Evolutionary conservation across 805 yeast species (phyloP).

Genomic region (Hanseniaspora meyeri): DNA sequence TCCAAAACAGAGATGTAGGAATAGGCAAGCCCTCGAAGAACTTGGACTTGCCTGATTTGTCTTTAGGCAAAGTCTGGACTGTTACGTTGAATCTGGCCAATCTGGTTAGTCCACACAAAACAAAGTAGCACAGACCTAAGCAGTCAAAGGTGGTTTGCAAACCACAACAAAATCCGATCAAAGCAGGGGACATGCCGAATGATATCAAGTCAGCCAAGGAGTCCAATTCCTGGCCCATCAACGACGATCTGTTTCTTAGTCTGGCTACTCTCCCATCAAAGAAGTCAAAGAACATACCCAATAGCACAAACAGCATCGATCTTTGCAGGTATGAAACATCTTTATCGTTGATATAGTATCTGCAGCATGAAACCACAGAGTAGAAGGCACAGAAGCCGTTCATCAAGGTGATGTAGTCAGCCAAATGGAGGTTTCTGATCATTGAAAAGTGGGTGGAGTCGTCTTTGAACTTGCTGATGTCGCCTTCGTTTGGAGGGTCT

Average conservation of each 20-base stretch:
- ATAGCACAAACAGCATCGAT: constrained; percentile 77
- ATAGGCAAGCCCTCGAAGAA: constrained; percentile 95
- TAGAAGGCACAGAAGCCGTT: constrained; percentile 92
- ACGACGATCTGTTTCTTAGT: constrained; percentile 75
- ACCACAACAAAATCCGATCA: constrained; percentile 84
- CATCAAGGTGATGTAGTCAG: constrained; percentile 87
- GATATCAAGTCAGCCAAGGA: constrained; percentile 90
- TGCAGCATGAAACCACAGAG: constrained; percentile 71
- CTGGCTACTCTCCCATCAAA: constrained; percentile 97
- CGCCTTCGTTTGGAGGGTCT: constrained; percentile 66
- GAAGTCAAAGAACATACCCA: constrained; percentile 90
- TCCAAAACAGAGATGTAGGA: constrained; percentile 73
- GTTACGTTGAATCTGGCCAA: constrained; percentile 93
- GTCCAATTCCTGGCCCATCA: constrained; percentile 96
- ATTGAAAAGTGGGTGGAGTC: constrained; percentile 80
- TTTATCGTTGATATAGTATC: constrained; percentile 57
- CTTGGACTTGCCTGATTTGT: constrained; percentile 69
- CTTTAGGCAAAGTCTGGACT: constrained; percentile 85
- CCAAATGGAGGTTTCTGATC: constrained; percentile 80
- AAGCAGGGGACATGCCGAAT: constrained; percentile 91
- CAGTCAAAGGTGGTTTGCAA: constrained; percentile 75
- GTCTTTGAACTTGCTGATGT: constrained; percentile 65
- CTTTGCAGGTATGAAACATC: constrained; percentile 56
- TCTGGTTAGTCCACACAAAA: constrained; percentile 84
- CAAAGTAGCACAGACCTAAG: constrained; percentile 65